A percentile compares a stretch with the other conserved stretches of the same genome.
phyloP scores from a whole-genome alignment of 129 eudicot genomes.

The Helianthus annuus region DNA sequence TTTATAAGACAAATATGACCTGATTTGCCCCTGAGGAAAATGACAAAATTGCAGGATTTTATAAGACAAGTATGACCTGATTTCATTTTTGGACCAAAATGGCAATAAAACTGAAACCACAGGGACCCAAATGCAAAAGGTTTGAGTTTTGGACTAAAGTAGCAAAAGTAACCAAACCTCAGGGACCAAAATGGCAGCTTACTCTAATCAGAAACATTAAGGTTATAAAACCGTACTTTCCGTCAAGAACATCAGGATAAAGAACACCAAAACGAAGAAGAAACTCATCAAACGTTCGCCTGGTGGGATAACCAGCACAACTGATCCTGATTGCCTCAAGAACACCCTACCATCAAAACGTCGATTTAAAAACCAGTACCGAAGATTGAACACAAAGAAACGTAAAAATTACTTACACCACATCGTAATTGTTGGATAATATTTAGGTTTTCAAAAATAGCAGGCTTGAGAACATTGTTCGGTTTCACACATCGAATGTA shows the following conservation, averaged over 20 bases:
- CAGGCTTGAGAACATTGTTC: conserved; percentile 78
- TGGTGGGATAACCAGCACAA: conserved; percentile 99
- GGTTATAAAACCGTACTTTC: conserved; percentile 57
- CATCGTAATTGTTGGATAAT: conserved; percentile 91
- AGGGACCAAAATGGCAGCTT: too few species aligned
- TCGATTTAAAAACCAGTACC: neutral
- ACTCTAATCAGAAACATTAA: neutral
- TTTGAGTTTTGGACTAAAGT: too few species aligned
- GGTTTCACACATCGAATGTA: conserved; percentile 97
- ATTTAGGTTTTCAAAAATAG: conserved; percentile 78
- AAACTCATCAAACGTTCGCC: conserved; percentile 94
- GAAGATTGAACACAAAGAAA: neutral
- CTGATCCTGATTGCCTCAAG: conserved; percentile 99
- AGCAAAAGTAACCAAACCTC: too few species aligned
- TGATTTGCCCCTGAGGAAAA: too few species aligned
- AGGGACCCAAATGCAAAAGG: too few species aligned
- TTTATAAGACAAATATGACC: too few species aligned
- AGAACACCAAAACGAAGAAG: conserved; percentile 97
- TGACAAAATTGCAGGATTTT: too few species aligned
- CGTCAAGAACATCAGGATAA: conserved; percentile 91
- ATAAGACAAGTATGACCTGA: too few species aligned
- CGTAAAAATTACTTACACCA: conserved; percentile 30
- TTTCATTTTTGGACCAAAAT: too few species aligned
- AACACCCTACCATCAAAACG: conserved; percentile 67
- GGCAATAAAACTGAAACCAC: too few species aligned